These are phyloP conservation scores for Diplosphaera chodatii DNA, from an alignment of 139 green algal genomes.

Conservation along the genomic window DNA sequence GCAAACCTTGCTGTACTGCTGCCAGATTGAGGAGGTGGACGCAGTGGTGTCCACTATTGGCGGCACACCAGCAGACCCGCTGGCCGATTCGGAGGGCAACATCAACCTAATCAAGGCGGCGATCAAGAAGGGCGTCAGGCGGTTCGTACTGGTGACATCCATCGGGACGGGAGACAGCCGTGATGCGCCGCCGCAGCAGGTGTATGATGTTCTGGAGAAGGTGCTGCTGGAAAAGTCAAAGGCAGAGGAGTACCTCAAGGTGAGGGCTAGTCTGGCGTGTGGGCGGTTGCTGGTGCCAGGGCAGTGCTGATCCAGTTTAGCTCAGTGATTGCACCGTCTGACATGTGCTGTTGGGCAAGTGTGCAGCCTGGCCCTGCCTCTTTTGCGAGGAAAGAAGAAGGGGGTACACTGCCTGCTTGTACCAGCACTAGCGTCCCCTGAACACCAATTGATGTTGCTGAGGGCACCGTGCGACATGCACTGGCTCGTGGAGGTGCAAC, in stretches of 20 bases:
- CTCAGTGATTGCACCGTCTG: no score
- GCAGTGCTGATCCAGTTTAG: no score
- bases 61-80: slow-evolving; percentile 66
- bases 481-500: no score
- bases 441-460: no score
- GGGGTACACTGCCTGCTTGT: no score
- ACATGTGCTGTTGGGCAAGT: no score
- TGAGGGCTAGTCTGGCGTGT: slow-evolving; percentile 13
- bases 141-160: slow-evolving; percentile 95
- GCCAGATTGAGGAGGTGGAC: slow-evolving; percentile 84
- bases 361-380: no score
- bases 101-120: slow-evolving; percentile 96
- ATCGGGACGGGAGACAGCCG: slow-evolving; percentile 86
- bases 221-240: slow-evolving; percentile 96
- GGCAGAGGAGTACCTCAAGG: slow-evolving; percentile 85
- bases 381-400: no score
- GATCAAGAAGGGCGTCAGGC: slow-evolving; percentile 78
- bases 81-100: slow-evolving; percentile 81
- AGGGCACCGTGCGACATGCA: no score
- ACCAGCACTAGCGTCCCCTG: no score
- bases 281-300: no score
- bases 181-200: slow-evolving; percentile 51
- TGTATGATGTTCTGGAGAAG: slow-evolving; percentile 88
- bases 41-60: slow-evolving; percentile 88
- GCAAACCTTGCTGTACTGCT: no score